Base-by-base conservation (phyloP, 2,329 filamentous ascomycete genomes). In the Ascochyta clinopodiicola region DNA sequence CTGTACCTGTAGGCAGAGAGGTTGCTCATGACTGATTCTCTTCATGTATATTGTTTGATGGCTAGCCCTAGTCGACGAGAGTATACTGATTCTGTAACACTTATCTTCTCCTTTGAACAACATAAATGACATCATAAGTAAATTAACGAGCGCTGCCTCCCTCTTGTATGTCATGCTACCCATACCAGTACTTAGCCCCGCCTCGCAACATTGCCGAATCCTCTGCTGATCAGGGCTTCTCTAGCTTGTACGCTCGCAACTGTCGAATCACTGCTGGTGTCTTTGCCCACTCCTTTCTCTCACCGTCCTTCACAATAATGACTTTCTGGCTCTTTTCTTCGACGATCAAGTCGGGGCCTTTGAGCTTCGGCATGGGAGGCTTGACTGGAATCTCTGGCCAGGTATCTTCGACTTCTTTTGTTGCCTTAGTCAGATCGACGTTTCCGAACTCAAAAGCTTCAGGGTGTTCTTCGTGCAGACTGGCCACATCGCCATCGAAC, bases 391-490 rank as follows among this genome's bases (percentile, higher is more conserved):
- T 19, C n/a, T 51, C 56, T 7, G 32, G 29, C 56, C 56, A 56
- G 5, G 6, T 15, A 1, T 44, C 31, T 15, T 22, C 12, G 12
- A 5, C 17, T 6, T 24, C 1, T 5, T 10, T 1, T 2, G 15
- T n/a, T 25, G 36, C 8, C 12, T 47, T 29, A 6, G 34, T 7
- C 1, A 32, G 12, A 5, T 36, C 17, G 6, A 24, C 10, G 1
- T 21, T 3, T 2, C 48, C 27, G 17, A 53, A 49, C 0, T 50
- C 31, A 24, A 58, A 61, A 25, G 48, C 59, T 17, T 60, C 50
- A 2, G 53, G 46, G 21, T 43, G 44, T 19, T 5, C n/a, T 9
- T 37, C 25, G 8, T 19, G 27, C 25, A 24, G 42, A 2, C 35
- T 46, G 3, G 44, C 24, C 1, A 37, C 25, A 6, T 51, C 38